Evolutionary conservation across 257 asterid genomes (phyloP).

Genomic region (Solanum chmielewskii): DNA sequence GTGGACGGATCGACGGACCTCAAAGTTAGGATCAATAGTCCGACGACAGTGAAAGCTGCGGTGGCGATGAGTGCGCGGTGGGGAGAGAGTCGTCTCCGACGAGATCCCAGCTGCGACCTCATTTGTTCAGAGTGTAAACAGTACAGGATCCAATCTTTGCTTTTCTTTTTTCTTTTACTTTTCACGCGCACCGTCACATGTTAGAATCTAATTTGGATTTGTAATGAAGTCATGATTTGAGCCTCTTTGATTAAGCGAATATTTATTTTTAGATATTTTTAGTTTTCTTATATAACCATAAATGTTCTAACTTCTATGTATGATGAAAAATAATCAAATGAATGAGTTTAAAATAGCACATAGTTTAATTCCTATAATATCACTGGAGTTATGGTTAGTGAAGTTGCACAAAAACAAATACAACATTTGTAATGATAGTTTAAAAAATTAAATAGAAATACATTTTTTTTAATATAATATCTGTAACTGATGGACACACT

Average conservation of each 20-base stretch:
- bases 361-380: background rate
- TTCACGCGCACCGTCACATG: background rate
- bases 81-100: constrained; percentile 37
- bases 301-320: background rate
- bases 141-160: background rate
- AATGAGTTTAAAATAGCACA: background rate
- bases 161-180: background rate
- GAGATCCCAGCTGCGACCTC: constrained; percentile 22
- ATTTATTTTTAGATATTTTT: too few relatives aligned
- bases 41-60: constrained; percentile 35
- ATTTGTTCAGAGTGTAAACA: background rate
- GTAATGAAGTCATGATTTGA: background rate
- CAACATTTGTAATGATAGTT: background rate
- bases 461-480: too few relatives aligned
- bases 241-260: background rate
- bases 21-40: constrained; percentile 39
- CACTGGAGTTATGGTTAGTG: background rate
- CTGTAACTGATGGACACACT: too few relatives aligned
- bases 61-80: constrained; percentile 24
- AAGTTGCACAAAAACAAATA: background rate
- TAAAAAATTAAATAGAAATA: too few relatives aligned
- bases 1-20: constrained; percentile 53
- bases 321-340: background rate
- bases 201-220: background rate
- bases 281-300: too few relatives aligned